Conservation (phyloP, 2,329 filamentous ascomycete genomes). For the Drechslerella dactyloides region DNA sequence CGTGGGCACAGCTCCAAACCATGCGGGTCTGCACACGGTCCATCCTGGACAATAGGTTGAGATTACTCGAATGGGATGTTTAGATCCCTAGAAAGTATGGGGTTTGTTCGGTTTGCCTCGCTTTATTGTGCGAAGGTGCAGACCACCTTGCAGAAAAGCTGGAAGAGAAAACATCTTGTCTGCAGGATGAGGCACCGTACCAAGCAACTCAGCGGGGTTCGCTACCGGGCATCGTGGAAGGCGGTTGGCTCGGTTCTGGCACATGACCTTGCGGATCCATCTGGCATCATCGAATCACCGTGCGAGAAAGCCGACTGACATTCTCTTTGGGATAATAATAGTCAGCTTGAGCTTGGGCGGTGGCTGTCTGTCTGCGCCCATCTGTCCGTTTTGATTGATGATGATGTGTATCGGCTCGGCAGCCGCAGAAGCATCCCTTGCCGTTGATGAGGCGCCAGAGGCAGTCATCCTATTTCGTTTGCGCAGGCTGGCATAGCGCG, state of each 20-base stretch:
- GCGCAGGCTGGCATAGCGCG: background rate
- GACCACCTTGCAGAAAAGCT: background rate
- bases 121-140: background rate
- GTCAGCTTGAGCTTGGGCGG: background rate
- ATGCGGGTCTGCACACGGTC: constrained; percentile 15
- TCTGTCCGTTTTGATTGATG: background rate
- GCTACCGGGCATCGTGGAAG: constrained; percentile 21
- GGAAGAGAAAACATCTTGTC: background rate
- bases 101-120: background rate
- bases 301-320: background rate
- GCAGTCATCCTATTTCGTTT: too few relatives aligned
- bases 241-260: constrained; percentile 10
- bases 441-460: background rate
- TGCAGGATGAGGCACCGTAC: constrained; percentile 2
- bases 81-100: background rate
- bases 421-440: too few relatives aligned
- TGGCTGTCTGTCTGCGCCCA: background rate
- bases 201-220: constrained; percentile 12
- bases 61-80: constrained; percentile 10
- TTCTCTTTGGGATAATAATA: background rate
- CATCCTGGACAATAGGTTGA: constrained; percentile 41
- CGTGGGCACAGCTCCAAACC: constrained; percentile 22
- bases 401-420: background rate
- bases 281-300: constrained; percentile 5
- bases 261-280: constrained; percentile 46